A percentile compares a stretch with the other conserved stretches of the same genome.
These are phyloP conservation scores for Vitis labrusca DNA, from an alignment of 164 flowering plant genomes.

Conservation along the genomic window DNA sequence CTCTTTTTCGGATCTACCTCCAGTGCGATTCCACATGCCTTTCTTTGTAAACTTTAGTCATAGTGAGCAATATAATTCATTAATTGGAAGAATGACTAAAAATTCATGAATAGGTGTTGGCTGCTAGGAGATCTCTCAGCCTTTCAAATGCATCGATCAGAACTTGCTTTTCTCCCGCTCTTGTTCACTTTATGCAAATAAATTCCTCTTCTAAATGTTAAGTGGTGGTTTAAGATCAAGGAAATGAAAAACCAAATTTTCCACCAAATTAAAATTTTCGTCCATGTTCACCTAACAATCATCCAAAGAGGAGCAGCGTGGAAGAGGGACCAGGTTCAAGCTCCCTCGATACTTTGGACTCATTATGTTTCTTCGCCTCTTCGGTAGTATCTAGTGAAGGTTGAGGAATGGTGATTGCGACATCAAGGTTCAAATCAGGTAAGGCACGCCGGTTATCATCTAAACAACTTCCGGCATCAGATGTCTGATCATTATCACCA, in stretches of 20 bases:
- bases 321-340: constrained; percentile 4
- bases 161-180: too few species aligned
- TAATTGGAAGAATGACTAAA: too few species aligned
- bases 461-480: constrained; percentile 33
- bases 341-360: not conserved
- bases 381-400: constrained; percentile 5
- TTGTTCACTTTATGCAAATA: too few species aligned
- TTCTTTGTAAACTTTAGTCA: too few species aligned
- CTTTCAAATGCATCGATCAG: too few species aligned
- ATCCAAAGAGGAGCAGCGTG: constrained; percentile 21
- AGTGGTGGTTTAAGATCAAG: too few species aligned
- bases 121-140: too few species aligned
- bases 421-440: constrained; percentile 59
- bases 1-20: too few species aligned
- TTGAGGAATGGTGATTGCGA: constrained; percentile 22
- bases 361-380: constrained; percentile 3
- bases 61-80: too few species aligned
- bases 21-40: too few species aligned
- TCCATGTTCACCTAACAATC: not conserved
- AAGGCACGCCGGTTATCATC: constrained; percentile 22
- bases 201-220: too few species aligned
- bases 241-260: not conserved
- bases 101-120: too few species aligned
- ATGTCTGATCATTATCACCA: constrained; percentile 18
- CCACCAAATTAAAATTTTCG: not conserved